Conservation (phyloP, 2,329 filamentous ascomycete genomes). For the Epichloe brachyelytri region DNA sequence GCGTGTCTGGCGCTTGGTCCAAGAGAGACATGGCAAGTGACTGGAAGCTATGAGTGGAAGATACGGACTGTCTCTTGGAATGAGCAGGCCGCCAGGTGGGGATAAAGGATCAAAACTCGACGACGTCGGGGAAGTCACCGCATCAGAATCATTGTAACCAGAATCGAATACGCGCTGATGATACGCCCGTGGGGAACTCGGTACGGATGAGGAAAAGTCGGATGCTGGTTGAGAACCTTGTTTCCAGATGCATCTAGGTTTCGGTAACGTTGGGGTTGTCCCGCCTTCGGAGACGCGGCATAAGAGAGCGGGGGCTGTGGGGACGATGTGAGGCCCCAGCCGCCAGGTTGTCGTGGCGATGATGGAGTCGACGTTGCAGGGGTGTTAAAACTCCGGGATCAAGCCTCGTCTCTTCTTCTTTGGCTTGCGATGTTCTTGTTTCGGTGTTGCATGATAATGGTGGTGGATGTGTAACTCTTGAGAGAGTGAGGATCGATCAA, state of each 20-base stretch:
- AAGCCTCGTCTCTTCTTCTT: conserved; percentile 62
- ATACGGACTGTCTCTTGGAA: conserved; percentile 42
- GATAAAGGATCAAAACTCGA: conserved; percentile 61
- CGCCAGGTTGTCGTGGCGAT: conserved; percentile 24
- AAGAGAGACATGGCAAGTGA: conserved; percentile 20
- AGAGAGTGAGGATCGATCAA: conserved; percentile 27
- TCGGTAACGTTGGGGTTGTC: conserved; percentile 34
- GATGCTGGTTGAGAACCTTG: conserved; percentile 34
- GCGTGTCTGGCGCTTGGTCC: conserved; percentile 18
- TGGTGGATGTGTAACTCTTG: conserved; percentile 88
- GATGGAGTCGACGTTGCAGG: conserved; percentile 24
- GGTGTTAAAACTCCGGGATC: conserved; percentile 49
- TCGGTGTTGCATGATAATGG: conserved; percentile 67
- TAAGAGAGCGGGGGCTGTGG: conserved; percentile 26
- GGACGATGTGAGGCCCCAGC: conserved; percentile 23
- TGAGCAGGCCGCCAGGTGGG: conserved; percentile 40
- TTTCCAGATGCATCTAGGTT: conserved; percentile 41
- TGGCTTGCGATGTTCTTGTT: conserved; percentile 46
- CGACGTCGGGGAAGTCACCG: conserved; percentile 72
- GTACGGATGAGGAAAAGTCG: conserved; percentile 62
- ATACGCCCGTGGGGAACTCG: conserved; percentile 69
- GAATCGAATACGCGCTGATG: conserved; percentile 67
- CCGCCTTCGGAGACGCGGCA: conserved; percentile 30
- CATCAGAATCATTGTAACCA: conserved; percentile 44
- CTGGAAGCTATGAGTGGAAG: conserved; percentile 38